Conservation (phyloP, 2,329 filamentous ascomycete genomes). For the Podosphaera xanthii region DNA sequence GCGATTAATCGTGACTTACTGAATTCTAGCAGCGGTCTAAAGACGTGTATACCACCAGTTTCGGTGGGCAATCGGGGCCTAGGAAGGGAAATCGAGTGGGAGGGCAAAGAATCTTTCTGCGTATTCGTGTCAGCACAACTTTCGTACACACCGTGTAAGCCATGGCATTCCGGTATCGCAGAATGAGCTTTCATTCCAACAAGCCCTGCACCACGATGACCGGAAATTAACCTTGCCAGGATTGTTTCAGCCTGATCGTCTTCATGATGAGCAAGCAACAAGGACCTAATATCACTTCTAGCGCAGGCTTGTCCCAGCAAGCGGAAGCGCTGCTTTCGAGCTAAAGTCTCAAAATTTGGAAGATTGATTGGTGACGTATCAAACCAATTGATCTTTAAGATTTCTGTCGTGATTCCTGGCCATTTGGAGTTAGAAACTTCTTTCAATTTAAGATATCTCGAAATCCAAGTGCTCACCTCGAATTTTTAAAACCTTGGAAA, state of each 20-base stretch:
- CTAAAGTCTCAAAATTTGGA: slow-evolving; percentile 53
- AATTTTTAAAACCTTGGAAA: slow-evolving; percentile 17
- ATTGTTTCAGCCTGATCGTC: slow-evolving; percentile 87
- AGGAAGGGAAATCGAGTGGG: not conserved
- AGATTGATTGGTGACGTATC: slow-evolving; percentile 21
- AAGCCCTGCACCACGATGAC: slow-evolving; percentile 47
- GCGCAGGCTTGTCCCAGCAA: slow-evolving; percentile 39
- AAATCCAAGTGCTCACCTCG: slow-evolving; percentile 7
- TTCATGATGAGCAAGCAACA: slow-evolving; percentile 67
- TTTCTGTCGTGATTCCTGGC: slow-evolving; percentile 12
- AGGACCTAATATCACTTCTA: slow-evolving; percentile 25
- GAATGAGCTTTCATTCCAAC: slow-evolving; percentile 40
- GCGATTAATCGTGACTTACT: slow-evolving; percentile 50
- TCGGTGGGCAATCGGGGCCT: slow-evolving; percentile 18
- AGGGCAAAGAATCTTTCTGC: not conserved
- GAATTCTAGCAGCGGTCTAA: slow-evolving; percentile 48
- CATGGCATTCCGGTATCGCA: slow-evolving; percentile 66
- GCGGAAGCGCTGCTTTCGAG: slow-evolving; percentile 52
- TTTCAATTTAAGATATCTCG: not conserved
- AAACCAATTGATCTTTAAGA: slow-evolving; percentile 28
- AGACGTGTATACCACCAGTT: slow-evolving; percentile 39
- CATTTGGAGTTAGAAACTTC: not conserved
- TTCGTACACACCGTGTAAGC: slow-evolving; percentile 46
- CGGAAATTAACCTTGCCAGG: slow-evolving; percentile 49
- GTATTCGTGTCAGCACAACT: slow-evolving; percentile 24